Percentiles rank a stretch among this genome's conserved stretches.
These are phyloP conservation scores for Plasmodium fragile DNA, from an alignment of 169 alveolate genomes.

Conservation along the genomic window DNA sequence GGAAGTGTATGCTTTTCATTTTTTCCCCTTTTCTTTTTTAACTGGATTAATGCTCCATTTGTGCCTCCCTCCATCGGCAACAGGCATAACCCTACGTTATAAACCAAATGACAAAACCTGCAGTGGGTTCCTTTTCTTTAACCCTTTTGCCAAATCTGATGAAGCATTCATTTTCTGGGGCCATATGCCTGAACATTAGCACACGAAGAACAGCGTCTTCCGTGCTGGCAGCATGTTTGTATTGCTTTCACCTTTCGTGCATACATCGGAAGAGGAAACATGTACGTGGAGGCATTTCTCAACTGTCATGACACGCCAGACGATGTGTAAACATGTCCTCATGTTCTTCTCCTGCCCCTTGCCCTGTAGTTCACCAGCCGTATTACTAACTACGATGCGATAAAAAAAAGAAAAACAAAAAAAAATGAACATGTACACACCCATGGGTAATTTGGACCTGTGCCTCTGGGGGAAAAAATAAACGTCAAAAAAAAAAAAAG, in stretches of 20 bases:
- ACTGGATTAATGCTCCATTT: not conserved
- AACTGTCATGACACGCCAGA: not conserved
- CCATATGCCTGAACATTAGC: not conserved
- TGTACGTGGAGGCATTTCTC: not conserved
- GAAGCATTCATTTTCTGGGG: not conserved
- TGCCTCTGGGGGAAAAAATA: not conserved
- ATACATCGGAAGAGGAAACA: not conserved
- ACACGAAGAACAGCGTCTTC: not conserved
- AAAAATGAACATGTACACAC: not conserved
- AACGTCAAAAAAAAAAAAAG: not conserved
- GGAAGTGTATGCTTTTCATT: not conserved
- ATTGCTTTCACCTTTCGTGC: not conserved
- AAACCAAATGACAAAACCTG: not conserved
- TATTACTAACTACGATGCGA: not conserved
- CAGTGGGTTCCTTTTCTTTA: not conserved
- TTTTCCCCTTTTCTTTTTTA: not conserved
- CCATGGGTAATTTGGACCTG: not conserved
- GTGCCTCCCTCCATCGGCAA: not conserved
- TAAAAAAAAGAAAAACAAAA: not conserved
- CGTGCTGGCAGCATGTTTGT: not conserved
- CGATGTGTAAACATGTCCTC: not conserved
- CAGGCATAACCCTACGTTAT: not conserved
- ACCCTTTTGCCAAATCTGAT: not conserved
- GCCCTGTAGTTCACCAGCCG: not conserved
- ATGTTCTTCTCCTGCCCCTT: not conserved